phyloP scores from a whole-genome alignment of 805 yeast genomes.

The Dipodascus albidus region DNA sequence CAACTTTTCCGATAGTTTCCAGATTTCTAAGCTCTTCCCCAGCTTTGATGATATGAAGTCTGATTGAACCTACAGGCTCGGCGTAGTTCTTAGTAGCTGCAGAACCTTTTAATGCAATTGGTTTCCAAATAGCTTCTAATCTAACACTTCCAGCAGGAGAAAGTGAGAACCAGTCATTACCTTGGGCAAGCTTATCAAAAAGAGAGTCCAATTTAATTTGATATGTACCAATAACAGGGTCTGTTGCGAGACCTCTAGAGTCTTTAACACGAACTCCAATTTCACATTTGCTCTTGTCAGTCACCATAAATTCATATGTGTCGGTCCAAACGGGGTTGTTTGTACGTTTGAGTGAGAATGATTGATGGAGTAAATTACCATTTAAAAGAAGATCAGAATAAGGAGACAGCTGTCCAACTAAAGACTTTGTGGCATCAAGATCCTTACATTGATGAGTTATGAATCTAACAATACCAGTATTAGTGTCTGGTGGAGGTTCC shows the following conservation, averaged over 20 bases:
- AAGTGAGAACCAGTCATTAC: slow-evolving; percentile 67
- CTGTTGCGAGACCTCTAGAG: slow-evolving; percentile 43
- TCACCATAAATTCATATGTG: slow-evolving; percentile 53
- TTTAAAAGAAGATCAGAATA: slow-evolving; percentile 64
- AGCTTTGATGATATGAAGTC: slow-evolving; percentile 59
- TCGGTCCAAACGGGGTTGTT: slow-evolving; percentile 59
- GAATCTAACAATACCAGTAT: slow-evolving; percentile 80
- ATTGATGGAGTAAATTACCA: slow-evolving; percentile 44
- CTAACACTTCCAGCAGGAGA: slow-evolving; percentile 58
- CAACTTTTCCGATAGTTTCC: slow-evolving; percentile 82
- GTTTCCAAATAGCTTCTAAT: slow-evolving; percentile 69
- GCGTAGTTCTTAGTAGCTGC: slow-evolving; percentile 70
- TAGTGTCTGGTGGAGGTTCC: slow-evolving; percentile 81
- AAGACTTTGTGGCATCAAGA: slow-evolving; percentile 27
- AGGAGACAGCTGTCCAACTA: slow-evolving; percentile 45
- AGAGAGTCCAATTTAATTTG: slow-evolving; percentile 44
- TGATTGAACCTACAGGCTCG: slow-evolving; percentile 89
- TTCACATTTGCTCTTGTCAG: slow-evolving; percentile 60
- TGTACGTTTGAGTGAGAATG: slow-evolving; percentile 47
- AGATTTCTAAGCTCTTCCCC: slow-evolving; percentile 59
- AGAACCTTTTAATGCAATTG: slow-evolving; percentile 61
- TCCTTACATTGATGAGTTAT: slow-evolving; percentile 55
- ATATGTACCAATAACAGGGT: slow-evolving; percentile 47
- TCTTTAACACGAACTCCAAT: slow-evolving; percentile 58
- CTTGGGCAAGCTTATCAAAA: slow-evolving; percentile 67